phyloP scores from a whole-genome alignment of 768 basidiomycete species.

The Suillus paluster region DNA sequence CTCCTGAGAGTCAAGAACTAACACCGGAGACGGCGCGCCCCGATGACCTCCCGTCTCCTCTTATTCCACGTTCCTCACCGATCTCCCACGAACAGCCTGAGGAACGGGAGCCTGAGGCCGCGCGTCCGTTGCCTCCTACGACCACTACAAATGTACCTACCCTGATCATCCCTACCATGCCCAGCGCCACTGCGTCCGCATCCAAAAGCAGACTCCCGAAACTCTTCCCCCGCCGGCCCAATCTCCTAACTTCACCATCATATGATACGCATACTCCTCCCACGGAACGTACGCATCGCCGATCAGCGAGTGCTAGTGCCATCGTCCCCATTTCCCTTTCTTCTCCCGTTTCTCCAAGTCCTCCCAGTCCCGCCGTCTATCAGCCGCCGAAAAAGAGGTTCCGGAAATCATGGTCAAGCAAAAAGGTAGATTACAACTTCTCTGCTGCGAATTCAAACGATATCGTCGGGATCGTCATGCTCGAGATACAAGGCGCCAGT shows the following conservation, averaged over 20 bases:
- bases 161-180: conserved; percentile 29
- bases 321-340: conserved; percentile 14
- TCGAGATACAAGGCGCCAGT: conserved; percentile 84
- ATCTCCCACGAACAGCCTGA: conserved; percentile 2
- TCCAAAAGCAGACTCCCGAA: conserved; percentile 35
- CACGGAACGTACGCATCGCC: conserved; percentile 30
- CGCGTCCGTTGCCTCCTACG: conserved; percentile 23
- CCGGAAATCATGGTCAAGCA: conserved; percentile 43
- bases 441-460: conserved; percentile 64
- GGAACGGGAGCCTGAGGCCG: conserved; percentile 21
- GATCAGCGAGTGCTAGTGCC: conserved; percentile 36
- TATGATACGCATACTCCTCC: conserved; percentile 31
- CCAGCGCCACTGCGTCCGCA: conserved; percentile 10
- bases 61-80: neutral
- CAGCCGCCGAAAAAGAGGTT: conserved; percentile 40
- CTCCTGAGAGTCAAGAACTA: conserved; percentile 11
- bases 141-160: conserved; percentile 27
- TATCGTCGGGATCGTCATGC: conserved; percentile 91
- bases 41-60: neutral
- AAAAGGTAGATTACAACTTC: conserved; percentile 59
- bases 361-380: neutral
- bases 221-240: conserved; percentile 39
- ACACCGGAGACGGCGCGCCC: conserved; percentile 22
- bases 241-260: conserved; percentile 35
- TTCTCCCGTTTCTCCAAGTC: conserved; percentile 2